Conservation (phyloP, 1,139 yeast genomes). For the Sugiyamaella grinbergsii region DNA sequence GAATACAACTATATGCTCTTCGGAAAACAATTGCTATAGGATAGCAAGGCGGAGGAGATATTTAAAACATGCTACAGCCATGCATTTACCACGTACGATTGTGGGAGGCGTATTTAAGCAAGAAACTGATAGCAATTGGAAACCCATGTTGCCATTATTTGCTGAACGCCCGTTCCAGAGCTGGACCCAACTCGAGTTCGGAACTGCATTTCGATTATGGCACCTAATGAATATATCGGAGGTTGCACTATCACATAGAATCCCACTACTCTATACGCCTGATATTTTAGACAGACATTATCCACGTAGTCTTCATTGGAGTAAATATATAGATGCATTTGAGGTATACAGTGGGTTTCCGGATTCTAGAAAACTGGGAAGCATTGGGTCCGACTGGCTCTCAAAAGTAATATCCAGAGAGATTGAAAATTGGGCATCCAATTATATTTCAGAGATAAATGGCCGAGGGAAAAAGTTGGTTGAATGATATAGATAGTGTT, state of each 20-base stretch:
- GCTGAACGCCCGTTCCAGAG: slow-evolving; percentile 13
- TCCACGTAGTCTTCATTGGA: slow-evolving; percentile 21
- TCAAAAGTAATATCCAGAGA: background rate
- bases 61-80: background rate
- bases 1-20: slow-evolving; percentile 17
- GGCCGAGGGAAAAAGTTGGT: no score
- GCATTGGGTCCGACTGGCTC: slow-evolving; percentile 2
- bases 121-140: slow-evolving; percentile 1
- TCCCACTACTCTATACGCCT: slow-evolving; percentile 22
- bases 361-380: slow-evolving; percentile 11
- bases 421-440: background rate
- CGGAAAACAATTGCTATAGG: slow-evolving; percentile 12
- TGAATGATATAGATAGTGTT: no score
- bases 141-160: slow-evolving; percentile 16
- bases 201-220: slow-evolving; percentile 13
- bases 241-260: slow-evolving; percentile 15
- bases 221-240: slow-evolving; percentile 10
- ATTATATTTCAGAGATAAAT: background rate
- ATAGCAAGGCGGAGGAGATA: slow-evolving; percentile 15
- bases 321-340: slow-evolving; percentile 13
- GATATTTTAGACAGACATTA: slow-evolving; percentile 23
- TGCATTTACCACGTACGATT: slow-evolving; percentile 14
- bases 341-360: slow-evolving; percentile 14
- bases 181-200: slow-evolving; percentile 18
- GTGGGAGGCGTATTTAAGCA: slow-evolving; percentile 17